Conservation (phyloP, 1,139 yeast species). For the Keqinozyma sinolaborantium region DNA sequence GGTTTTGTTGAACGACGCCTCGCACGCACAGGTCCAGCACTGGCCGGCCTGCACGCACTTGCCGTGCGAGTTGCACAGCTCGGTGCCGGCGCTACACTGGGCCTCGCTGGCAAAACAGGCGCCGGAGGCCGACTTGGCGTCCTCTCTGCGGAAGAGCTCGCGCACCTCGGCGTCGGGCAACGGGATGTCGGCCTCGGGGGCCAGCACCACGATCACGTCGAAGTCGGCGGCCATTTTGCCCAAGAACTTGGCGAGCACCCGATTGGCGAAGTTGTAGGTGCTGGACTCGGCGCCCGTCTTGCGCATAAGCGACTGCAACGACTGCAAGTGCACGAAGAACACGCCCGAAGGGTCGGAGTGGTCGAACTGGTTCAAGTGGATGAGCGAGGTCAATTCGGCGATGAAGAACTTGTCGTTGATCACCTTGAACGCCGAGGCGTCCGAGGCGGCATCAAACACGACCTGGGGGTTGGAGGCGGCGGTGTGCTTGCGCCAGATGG, state of each 20-base stretch:
- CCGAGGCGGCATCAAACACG: constrained; percentile 3
- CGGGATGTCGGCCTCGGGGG: constrained; percentile 2
- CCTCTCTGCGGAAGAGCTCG: constrained; percentile 13
- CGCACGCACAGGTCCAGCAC: constrained; percentile 60
- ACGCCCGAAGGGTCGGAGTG: constrained; percentile 13
- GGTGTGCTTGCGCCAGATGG: constrained; percentile 34
- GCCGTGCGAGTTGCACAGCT: constrained; percentile 64
- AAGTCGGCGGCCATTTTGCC: constrained; percentile 21
- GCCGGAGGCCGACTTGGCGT: constrained; percentile 3
- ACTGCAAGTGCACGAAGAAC: constrained; percentile 33
- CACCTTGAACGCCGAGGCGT: constrained; percentile 13
- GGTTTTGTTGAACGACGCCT: constrained; percentile 44
- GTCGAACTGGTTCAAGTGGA: constrained; percentile 24
- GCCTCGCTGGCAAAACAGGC: constrained; percentile 44
- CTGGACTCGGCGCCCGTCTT: constrained; percentile 39
- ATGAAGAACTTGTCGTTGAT: constrained; percentile 45
- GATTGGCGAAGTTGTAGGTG: constrained; percentile 35
- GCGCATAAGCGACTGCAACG: constrained; percentile 37
- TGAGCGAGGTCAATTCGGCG: constrained; percentile 45
- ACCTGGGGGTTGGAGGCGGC: constrained; percentile 4
- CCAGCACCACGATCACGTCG: constrained; percentile 32
- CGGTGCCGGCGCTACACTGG: constrained; percentile 51
- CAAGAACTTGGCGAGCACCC: constrained; percentile 30
- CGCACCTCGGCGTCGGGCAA: constrained; percentile 5
- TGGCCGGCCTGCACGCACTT: constrained; percentile 40